phyloP scores from a whole-genome alignment of 73 alveolate species.

The Uronychia setigera region DNA sequence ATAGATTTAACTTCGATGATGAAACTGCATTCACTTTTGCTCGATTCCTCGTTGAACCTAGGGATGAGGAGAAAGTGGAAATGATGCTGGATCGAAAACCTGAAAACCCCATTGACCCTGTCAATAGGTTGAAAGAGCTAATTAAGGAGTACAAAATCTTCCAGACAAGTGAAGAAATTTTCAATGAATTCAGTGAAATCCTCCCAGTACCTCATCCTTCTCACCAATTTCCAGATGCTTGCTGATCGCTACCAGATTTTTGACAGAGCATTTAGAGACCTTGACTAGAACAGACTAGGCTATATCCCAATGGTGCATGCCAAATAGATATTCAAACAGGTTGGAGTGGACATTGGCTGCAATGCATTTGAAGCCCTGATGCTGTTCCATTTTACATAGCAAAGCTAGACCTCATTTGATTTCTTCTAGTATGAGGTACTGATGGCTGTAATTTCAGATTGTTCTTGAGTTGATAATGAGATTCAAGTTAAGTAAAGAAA shows the following conservation, averaged over 20 bases:
- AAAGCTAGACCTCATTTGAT: background rate
- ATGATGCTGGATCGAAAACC: background rate
- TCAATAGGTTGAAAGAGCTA: background rate
- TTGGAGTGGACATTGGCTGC: background rate
- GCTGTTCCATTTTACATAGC: background rate
- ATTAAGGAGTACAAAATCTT: background rate
- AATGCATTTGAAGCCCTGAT: background rate
- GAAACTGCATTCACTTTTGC: background rate
- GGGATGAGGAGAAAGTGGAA: background rate
- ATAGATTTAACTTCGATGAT: background rate
- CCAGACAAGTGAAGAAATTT: background rate
- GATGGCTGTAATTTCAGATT: background rate
- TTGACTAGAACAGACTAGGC: background rate
- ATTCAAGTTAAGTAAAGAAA: background rate
- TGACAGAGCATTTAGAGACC: background rate
- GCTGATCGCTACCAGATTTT: background rate
- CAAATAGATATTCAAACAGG: background rate
- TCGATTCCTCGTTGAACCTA: background rate
- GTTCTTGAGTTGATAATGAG: background rate
- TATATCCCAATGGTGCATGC: background rate
- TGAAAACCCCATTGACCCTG: background rate
- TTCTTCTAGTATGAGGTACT: background rate
- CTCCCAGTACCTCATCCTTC: background rate
- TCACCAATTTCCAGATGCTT: background rate
- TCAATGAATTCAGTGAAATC: background rate